These are phyloP conservation scores for Dorcoceras hygrometricum DNA, from an alignment of 257 asterid species.

Conservation along the genomic window DNA sequence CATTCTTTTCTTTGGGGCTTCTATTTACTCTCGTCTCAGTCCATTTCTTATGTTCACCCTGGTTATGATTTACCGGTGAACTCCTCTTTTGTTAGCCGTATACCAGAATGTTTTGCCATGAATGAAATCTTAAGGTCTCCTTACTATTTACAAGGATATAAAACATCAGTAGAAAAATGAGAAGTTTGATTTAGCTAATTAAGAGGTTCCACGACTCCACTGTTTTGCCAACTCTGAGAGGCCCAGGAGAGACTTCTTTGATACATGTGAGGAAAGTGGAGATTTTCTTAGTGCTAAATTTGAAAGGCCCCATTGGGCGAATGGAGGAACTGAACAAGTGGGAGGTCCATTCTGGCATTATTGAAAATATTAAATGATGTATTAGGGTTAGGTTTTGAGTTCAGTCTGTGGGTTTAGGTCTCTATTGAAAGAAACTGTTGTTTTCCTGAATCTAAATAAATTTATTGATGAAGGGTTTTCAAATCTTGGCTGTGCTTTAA, in stretches of 20 bases:
- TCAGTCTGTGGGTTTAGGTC: background rate
- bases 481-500: background rate
- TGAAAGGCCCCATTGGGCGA: background rate
- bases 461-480: constrained; percentile 1
- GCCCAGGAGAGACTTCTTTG: background rate
- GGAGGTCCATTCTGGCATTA: background rate
- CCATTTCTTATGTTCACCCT: background rate
- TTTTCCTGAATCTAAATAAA: background rate
- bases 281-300: too few relatives aligned
- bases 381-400: background rate
- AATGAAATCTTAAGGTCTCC: background rate
- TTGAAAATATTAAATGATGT: background rate
- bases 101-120: background rate
- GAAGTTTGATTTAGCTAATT: too few relatives aligned
- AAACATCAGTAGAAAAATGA: background rate
- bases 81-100: background rate
- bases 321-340: background rate
- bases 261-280: background rate
- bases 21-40: background rate
- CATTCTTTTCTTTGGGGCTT: background rate
- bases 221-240: background rate
- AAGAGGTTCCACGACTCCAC: background rate
- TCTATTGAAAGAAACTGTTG: background rate
- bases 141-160: background rate
- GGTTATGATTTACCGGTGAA: background rate